phyloP scores from a whole-genome alignment of 2,329 filamentous ascomycete genomes.

The Cytospora paraplurivora region DNA sequence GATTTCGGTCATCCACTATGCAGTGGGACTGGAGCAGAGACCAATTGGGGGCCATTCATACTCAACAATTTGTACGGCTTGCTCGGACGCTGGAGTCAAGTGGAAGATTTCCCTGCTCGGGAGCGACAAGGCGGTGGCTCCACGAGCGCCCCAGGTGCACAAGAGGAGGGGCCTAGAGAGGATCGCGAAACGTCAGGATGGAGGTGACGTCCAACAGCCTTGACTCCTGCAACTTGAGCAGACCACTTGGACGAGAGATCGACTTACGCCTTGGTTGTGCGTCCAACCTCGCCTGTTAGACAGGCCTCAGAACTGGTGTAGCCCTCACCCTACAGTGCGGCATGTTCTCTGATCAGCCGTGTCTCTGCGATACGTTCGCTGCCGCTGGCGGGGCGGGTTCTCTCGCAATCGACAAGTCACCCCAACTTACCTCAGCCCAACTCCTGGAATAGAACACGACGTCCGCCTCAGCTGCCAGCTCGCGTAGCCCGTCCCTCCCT shows the following conservation, averaged over 20 bases:
- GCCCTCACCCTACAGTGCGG: constrained; percentile 35
- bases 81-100: constrained; percentile 35
- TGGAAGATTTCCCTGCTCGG: constrained; percentile 33
- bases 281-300: constrained; percentile 46
- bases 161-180: constrained; percentile 41
- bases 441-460: constrained; percentile 73
- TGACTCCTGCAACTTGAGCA: background rate
- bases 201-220: constrained; percentile 6
- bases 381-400: background rate
- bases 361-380: background rate
- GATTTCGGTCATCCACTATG: constrained; percentile 10
- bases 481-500: constrained; percentile 57
- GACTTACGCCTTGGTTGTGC: constrained; percentile 48
- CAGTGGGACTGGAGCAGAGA: constrained; percentile 3
- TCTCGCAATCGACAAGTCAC: background rate
- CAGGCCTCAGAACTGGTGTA: constrained; percentile 49
- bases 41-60: constrained; percentile 42
- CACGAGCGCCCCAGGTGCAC: constrained; percentile 49
- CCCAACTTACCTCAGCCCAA: constrained; percentile 66
- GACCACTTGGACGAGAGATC: constrained; percentile 5
- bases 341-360: constrained; percentile 12
- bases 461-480: constrained; percentile 64
- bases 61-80: constrained; percentile 56
- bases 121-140: constrained; percentile 49
- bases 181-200: constrained; percentile 10